Evolutionary conservation across 169 alveolate species (phyloP).

Genomic region (Eimeria sp.): DNA sequence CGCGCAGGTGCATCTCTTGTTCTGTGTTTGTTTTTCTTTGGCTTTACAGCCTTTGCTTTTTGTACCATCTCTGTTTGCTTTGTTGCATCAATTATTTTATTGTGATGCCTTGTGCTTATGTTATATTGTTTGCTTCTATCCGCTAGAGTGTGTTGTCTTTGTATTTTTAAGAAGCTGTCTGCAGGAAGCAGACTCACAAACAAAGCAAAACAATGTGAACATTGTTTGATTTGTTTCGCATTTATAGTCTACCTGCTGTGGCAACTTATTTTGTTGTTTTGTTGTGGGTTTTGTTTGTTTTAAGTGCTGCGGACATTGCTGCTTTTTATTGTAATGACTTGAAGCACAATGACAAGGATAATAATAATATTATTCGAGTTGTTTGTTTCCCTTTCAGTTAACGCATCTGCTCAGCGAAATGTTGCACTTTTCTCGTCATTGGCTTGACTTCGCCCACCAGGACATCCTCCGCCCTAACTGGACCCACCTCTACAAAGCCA

Average conservation of each 20-base stretch:
- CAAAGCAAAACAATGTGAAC: no score
- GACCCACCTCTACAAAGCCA: neutral
- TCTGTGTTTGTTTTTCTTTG: neutral
- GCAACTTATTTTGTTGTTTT: neutral
- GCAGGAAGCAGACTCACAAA: no score
- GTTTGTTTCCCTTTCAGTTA: neutral
- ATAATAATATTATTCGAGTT: no score
- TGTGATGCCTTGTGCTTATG: neutral
- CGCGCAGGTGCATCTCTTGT: neutral
- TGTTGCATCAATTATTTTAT: neutral
- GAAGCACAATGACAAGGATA: no score
- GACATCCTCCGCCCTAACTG: constrained; percentile 32
- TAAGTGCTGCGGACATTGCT: no score
- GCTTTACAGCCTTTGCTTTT: no score
- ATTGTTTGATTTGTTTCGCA: neutral
- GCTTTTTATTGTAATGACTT: no score
- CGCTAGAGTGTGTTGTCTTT: no score
- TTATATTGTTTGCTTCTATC: neutral
- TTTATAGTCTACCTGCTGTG: no score
- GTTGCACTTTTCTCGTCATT: constrained; percentile 34
- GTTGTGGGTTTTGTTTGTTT: neutral
- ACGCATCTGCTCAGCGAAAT: constrained; percentile 19
- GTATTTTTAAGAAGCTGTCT: neutral
- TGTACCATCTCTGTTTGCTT: neutral
- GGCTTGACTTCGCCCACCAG: constrained; percentile 31